A percentile compares a stretch with the other conserved stretches of the same genome.
These are phyloP conservation scores for Kazachstania psychrophila DNA, from an alignment of 805 yeast species.

Conservation along the genomic window DNA sequence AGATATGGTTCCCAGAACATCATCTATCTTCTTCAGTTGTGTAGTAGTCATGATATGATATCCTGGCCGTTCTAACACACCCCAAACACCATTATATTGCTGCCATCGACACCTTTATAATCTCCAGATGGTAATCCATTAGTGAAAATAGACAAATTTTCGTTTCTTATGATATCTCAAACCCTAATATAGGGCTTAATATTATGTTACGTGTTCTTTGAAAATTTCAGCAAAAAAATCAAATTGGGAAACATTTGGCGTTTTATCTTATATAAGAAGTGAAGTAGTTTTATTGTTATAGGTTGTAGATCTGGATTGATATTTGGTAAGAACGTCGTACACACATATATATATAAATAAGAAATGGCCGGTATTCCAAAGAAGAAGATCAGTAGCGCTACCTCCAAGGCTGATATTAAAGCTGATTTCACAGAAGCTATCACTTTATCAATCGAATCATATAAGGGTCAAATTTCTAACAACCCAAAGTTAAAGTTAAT, in stretches of 20 bases:
- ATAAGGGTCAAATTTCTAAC: constrained; percentile 23
- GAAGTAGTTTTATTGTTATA: no score
- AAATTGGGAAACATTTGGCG: background rate
- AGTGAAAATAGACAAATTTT: no score
- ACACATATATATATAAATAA: background rate
- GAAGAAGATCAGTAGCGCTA: constrained; percentile 1
- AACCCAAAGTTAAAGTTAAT: constrained; percentile 50
- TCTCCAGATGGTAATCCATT: no score
- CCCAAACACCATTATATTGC: no score
- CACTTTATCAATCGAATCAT: constrained; percentile 16
- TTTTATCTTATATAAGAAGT: background rate
- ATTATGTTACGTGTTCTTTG: constrained; percentile 5
- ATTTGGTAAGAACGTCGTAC: background rate
- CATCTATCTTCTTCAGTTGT: no score
- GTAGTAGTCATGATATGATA: no score
- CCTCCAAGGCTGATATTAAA: constrained; percentile 2
- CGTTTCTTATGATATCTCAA: no score
- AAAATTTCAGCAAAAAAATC: background rate
- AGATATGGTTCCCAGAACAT: no score
- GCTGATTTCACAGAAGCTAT: constrained; percentile 25
- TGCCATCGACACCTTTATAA: no score
- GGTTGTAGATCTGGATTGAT: no score
- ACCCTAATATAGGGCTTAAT: no score
- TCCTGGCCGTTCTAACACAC: no score
- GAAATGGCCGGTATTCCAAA: background rate